Evolutionary conservation across 2,329 filamentous ascomycete genomes (phyloP).

Genomic region (Claviceps africana): DNA sequence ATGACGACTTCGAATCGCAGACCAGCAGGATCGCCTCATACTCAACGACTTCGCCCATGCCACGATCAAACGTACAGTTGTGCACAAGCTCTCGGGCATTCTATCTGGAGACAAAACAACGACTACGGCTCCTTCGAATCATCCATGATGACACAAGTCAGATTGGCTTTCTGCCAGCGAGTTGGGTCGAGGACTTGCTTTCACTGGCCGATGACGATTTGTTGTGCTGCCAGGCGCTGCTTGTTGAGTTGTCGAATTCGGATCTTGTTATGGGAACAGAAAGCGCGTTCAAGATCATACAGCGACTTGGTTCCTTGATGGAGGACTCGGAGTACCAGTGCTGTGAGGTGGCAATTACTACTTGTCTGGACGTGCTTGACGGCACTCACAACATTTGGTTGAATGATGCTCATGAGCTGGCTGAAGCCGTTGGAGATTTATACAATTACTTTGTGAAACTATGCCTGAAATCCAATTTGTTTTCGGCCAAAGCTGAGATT

Average conservation of each 20-base stretch:
- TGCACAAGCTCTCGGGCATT: constrained; percentile 31
- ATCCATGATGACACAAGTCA: constrained; percentile 29
- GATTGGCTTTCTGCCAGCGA: constrained; percentile 34
- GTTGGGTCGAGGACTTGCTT: constrained; percentile 36
- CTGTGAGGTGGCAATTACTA: constrained; percentile 58
- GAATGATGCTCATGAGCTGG: constrained; percentile 43
- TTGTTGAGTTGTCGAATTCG: constrained; percentile 38
- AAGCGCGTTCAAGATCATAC: constrained; percentile 32
- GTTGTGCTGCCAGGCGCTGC: constrained; percentile 33
- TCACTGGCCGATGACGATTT: constrained; percentile 38
- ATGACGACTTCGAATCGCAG: constrained; percentile 50
- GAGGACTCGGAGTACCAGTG: constrained; percentile 48
- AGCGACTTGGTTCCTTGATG: constrained; percentile 37
- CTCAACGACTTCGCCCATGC: constrained; percentile 25
- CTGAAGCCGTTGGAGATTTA: constrained; percentile 55
- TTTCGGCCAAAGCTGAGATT: constrained; percentile 56
- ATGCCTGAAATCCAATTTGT: constrained; percentile 50
- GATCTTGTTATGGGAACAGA: constrained; percentile 36
- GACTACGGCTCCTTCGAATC: constrained; percentile 30
- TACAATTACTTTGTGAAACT: constrained; percentile 65
- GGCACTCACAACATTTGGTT: constrained; percentile 52
- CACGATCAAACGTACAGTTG: constrained; percentile 31
- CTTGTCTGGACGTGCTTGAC: constrained; percentile 54
- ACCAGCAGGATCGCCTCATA: constrained; percentile 30
- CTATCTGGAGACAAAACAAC: constrained; percentile 30